These are phyloP conservation scores for Metschnikowia anglica DNA, from an alignment of 805 yeast species.

Conservation along the genomic window DNA sequence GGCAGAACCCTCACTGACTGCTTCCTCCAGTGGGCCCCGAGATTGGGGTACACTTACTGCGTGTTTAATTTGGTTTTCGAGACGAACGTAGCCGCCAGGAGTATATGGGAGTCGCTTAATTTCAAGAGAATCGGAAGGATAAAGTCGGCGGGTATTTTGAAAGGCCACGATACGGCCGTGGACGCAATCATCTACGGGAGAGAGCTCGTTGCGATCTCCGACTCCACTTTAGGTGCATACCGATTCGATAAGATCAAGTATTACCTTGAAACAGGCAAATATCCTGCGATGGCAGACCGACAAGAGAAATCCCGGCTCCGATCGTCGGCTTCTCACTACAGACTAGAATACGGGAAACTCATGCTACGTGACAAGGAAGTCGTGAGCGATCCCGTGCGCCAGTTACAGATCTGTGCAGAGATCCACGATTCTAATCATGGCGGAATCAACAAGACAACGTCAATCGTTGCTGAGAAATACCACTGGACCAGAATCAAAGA, in stretches of 20 bases:
- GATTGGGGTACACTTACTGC: constrained; percentile 80
- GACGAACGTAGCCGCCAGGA: constrained; percentile 78
- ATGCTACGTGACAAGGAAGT: constrained; percentile 80
- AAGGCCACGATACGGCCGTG: constrained; percentile 80
- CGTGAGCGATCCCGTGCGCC: constrained; percentile 71
- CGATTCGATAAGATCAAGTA: constrained; percentile 75
- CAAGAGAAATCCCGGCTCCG: constrained; percentile 87
- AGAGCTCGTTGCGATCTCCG: constrained; percentile 60
- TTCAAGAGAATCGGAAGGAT: constrained; percentile 79
- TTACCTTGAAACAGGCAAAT: constrained; percentile 79
- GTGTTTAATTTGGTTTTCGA: constrained; percentile 86
- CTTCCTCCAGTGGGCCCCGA: constrained; percentile 86
- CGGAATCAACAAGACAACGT: constrained; percentile 87
- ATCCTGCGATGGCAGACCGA: constrained; percentile 80
- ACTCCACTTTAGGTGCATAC: constrained; percentile 50
- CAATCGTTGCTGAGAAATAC: constrained; percentile 71
- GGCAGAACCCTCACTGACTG: constrained; percentile 84
- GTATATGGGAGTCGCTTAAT: constrained; percentile 71
- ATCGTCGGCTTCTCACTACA: constrained; percentile 74
- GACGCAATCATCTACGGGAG: constrained; percentile 86
- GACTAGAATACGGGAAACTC: constrained; percentile 67
- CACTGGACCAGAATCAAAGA: constrained; percentile 92
- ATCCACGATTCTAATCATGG: constrained; percentile 70
- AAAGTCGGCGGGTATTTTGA: constrained; percentile 84
- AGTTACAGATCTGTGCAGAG: constrained; percentile 69